Conservation (phyloP, 495 filamentous ascomycete species). For the Daldinia vernicosa region DNA sequence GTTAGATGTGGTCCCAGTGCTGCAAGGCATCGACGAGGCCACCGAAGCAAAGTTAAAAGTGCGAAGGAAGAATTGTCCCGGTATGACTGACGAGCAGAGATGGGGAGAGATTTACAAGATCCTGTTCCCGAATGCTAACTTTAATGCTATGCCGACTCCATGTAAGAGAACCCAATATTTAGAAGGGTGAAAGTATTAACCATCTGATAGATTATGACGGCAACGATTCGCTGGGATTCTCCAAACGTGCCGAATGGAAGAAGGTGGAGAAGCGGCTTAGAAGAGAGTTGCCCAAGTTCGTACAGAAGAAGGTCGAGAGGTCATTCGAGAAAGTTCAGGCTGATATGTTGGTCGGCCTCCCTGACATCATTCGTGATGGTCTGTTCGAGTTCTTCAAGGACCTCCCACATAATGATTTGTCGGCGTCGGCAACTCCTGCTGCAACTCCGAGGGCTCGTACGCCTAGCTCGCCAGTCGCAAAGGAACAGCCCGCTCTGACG, state of each 20-base stretch:
- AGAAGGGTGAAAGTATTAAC: constrained; percentile 11
- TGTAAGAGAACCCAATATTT: constrained; percentile 41
- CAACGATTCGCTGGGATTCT: constrained; percentile 21
- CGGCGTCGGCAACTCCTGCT: constrained; percentile 35
- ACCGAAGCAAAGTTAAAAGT: constrained; percentile 48
- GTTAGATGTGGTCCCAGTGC: constrained; percentile 24
- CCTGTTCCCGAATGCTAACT: constrained; percentile 53
- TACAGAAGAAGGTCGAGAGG: constrained; percentile 41
- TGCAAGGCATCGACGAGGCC: constrained; percentile 42
- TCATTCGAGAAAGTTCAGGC: constrained; percentile 40
- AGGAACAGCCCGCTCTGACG: constrained; percentile 8
- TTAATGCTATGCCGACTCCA: constrained; percentile 48
- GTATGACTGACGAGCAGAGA: constrained; percentile 55
- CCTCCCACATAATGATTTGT: constrained; percentile 33
- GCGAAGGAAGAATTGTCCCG: constrained; percentile 50
- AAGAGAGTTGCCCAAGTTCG: constrained; percentile 39
- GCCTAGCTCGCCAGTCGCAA: constrained; percentile 23
- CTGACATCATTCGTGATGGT: constrained; percentile 40
- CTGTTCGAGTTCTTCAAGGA: constrained; percentile 41
- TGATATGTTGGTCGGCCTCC: constrained; percentile 34
- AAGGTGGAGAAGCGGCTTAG: constrained; percentile 40
- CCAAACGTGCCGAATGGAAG: constrained; percentile 39
- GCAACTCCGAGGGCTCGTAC: constrained; percentile 39
- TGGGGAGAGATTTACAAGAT: constrained; percentile 57
- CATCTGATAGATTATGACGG: constrained; percentile 45